Percentiles rank a stretch among this genome's conserved stretches.
Evolutionary conservation across 75 land plant species (phyloP).

Genomic region (Cunninghamia lanceolata): DNA sequence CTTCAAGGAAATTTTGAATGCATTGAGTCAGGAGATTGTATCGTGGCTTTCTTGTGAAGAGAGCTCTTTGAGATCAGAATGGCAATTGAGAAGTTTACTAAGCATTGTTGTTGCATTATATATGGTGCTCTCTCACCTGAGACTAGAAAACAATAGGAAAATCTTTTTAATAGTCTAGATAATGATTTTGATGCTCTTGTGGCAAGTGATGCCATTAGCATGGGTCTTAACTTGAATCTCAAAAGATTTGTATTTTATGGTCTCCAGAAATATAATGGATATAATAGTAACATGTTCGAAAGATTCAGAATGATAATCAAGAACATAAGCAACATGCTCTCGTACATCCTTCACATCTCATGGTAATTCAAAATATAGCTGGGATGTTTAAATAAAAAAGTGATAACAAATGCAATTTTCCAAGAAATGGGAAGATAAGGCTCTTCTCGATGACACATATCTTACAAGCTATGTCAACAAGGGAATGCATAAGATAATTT

Average conservation of each 20-base stretch:
- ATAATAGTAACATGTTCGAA: slow-evolving; percentile 62
- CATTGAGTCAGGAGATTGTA: slow-evolving; percentile 85
- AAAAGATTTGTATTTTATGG: slow-evolving; percentile 77
- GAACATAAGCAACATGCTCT: slow-evolving; percentile 52
- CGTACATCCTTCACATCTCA: slow-evolving; percentile 64
- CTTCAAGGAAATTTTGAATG: slow-evolving; percentile 60
- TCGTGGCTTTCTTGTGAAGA: slow-evolving; percentile 92
- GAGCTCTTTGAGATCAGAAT: slow-evolving; percentile 93
- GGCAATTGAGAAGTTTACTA: slow-evolving; percentile 81
- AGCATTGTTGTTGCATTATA: slow-evolving; percentile 90
- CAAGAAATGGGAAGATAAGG: no score
- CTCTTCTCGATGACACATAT: slow-evolving; percentile 66
- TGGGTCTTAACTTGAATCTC: slow-evolving; percentile 96
- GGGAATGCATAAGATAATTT: slow-evolving; percentile 20
- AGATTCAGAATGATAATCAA: slow-evolving; percentile 64
- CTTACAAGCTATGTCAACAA: slow-evolving; percentile 45
- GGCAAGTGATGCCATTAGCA: slow-evolving; percentile 98
- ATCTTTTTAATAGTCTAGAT: slow-evolving; percentile 74
- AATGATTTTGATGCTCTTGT: slow-evolving; percentile 93
- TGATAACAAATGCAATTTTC: no score
- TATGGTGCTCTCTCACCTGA: slow-evolving; percentile 99
- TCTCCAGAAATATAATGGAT: slow-evolving; percentile 86
- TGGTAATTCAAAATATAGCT: slow-evolving; percentile 29
- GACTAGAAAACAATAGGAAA: slow-evolving; percentile 92
- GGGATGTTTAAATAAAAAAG: slow-evolving; percentile 19